Conservation (phyloP, 441 rosid species). For the Pelargonium fulgidum region DNA sequence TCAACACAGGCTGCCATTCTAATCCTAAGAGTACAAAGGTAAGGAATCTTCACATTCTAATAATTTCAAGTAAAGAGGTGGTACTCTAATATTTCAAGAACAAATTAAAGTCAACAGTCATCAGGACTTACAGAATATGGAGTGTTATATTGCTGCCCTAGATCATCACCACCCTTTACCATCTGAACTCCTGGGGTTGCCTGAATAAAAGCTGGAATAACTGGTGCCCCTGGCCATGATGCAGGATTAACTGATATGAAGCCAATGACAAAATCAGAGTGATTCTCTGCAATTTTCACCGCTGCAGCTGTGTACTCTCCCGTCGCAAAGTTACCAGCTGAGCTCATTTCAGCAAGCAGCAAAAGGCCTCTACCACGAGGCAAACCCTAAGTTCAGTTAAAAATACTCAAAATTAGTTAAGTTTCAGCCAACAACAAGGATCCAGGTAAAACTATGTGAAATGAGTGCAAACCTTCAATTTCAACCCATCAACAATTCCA, state of each 20-base stretch:
- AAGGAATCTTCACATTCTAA: no score
- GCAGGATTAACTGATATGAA: slow-evolving; percentile 94
- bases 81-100: no score
- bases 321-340: slow-evolving; percentile 88
- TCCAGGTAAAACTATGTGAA: neutral
- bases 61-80: no score
- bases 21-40: no score
- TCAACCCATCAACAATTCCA: slow-evolving; percentile 83
- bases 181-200: slow-evolving; percentile 98
- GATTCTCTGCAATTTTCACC: slow-evolving; percentile 81
- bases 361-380: slow-evolving; percentile 83
- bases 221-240: slow-evolving; percentile 80
- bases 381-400: slow-evolving; percentile 52
- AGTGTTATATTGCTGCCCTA: slow-evolving; percentile 90
- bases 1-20: no score
- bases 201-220: slow-evolving; percentile 75
- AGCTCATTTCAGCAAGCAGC: slow-evolving; percentile 97
- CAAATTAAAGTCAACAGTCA: no score
- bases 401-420: neutral
- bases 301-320: slow-evolving; percentile 94
- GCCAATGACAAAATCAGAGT: slow-evolving; percentile 88
- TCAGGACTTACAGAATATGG: slow-evolving; percentile 67
- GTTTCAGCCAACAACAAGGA: neutral
- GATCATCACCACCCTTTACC: slow-evolving; percentile 83
- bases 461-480: slow-evolving; percentile 55